Conservation (phyloP, 2,329 filamentous ascomycete species). For the Neonectria coccinea region DNA sequence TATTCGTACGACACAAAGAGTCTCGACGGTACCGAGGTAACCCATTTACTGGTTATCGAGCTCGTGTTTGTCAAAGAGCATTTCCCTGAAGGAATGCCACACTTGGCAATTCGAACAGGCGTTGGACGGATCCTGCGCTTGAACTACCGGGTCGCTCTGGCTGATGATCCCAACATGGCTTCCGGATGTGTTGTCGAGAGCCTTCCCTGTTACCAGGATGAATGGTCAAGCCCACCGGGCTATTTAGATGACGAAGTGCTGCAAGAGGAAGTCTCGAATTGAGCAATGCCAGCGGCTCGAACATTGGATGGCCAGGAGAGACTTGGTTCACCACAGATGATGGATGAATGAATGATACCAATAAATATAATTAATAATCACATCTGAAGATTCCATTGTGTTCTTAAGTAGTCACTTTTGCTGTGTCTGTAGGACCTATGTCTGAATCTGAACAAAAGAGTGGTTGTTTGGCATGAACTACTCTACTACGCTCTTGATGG, state of each 20-base stretch:
- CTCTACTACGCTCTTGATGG: conserved; percentile 38
- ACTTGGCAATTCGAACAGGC: conserved; percentile 83
- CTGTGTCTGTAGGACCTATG: background rate
- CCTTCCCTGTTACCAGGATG: conserved; percentile 20
- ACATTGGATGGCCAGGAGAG: background rate
- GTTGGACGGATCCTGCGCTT: conserved; percentile 90
- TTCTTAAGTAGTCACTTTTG: background rate
- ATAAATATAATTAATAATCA: background rate
- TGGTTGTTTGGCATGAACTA: background rate
- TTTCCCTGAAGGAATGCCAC: conserved; percentile 73
- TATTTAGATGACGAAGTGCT: conserved; percentile 13
- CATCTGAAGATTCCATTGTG: background rate
- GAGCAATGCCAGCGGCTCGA: background rate
- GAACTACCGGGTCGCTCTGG: conserved; percentile 85
- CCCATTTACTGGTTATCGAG: conserved; percentile 87
- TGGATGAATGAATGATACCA: conserved; percentile 2
- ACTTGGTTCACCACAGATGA: background rate
- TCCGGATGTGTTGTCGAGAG: conserved; percentile 20
- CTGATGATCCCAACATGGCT: conserved; percentile 60
- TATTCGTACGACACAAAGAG: conserved; percentile 82
- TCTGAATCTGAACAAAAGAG: background rate
- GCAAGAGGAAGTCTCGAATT: background rate
- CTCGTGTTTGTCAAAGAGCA: conserved; percentile 94
- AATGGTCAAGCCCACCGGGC: conserved; percentile 19
- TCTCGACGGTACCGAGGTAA: conserved; percentile 79